Evolutionary conservation across 495 filamentous ascomycete species (phyloP).

Genomic region (Diplogelasinospora grovesii): DNA sequence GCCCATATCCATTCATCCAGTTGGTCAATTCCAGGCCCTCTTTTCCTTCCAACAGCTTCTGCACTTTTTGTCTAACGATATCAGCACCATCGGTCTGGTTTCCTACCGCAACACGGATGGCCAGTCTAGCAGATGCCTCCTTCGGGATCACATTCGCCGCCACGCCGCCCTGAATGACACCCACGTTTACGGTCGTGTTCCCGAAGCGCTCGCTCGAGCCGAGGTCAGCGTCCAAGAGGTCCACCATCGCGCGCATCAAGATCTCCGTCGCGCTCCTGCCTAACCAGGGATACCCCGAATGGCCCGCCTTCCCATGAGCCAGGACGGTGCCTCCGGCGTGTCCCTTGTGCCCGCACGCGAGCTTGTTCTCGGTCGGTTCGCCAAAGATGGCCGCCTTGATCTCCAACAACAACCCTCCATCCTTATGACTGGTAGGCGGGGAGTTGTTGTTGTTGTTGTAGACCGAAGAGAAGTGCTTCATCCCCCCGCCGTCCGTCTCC

Average conservation of each 20-base stretch:
- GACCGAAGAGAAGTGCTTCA: slow-evolving; percentile 57
- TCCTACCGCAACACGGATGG: slow-evolving; percentile 69
- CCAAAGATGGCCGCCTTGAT: slow-evolving; percentile 70
- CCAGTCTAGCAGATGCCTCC: slow-evolving; percentile 56
- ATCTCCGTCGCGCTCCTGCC: slow-evolving; percentile 73
- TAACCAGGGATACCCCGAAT: slow-evolving; percentile 84
- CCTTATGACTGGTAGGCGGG: too few relatives aligned
- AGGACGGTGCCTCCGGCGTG: slow-evolving; percentile 56
- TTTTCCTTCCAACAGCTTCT: slow-evolving; percentile 49
- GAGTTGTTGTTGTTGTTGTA: slow-evolving; percentile 41
- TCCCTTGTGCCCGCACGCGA: slow-evolving; percentile 88
- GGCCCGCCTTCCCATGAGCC: slow-evolving; percentile 70
- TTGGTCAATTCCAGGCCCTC: slow-evolving; percentile 54
- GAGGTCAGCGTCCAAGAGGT: slow-evolving; percentile 57
- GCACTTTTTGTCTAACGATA: slow-evolving; percentile 49
- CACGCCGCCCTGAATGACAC: slow-evolving; percentile 69
- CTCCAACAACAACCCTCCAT: slow-evolving; percentile 8
- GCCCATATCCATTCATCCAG: slow-evolving; percentile 55
- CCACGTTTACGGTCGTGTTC: slow-evolving; percentile 82
- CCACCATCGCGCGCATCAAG: slow-evolving; percentile 59
- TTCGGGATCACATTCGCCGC: slow-evolving; percentile 84
- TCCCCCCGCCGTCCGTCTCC: slow-evolving; percentile 76
- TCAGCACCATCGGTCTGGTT: slow-evolving; percentile 47
- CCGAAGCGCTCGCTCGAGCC: slow-evolving; percentile 73
- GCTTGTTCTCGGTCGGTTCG: slow-evolving; percentile 81